Base-by-base conservation (phyloP, 129 eudicot species). In the Ambrosia trifida region DNA sequence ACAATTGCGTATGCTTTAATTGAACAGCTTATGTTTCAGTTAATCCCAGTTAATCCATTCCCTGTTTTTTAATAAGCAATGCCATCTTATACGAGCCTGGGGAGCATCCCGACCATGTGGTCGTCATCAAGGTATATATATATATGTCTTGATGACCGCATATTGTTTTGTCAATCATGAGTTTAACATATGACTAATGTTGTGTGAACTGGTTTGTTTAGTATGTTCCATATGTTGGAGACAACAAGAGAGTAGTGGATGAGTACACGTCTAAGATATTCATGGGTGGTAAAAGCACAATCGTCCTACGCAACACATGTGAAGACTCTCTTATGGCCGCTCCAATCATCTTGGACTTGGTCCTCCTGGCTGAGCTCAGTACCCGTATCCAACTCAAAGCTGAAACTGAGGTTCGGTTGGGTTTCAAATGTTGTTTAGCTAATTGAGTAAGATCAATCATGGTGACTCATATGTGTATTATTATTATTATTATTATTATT, bases 61-160 rank as follows among this genome's bases (percentile, higher is more conserved):
- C n/a, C n/a, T n/a, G n/a, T n/a, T n/a, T n/a, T n/a, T n/a, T n/a
- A n/a, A n/a, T n/a, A 2, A 90, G 99, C 83, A 94, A 94, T 30
- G 93, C 89, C 49, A 94, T 90, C 33, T 91, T 94, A 16, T 94
- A 82, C 36, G 99, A 94, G 81, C 97, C 97, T 1, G 99, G 99
- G 13, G 99, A 94, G 86, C 99, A 94, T 68, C 99, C 99, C 35
- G 99, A 90, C 54, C 99, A 94, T 63, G 99, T 94, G 14, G 93
- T 94, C 16, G 99, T 94, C 31, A 94, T 94, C 79, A 94, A 94
- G 98, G 98, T 94, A 83, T 14, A n/a, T n/a, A n/a, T n/a, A n/a
- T n/a, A n/a, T n/a, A n/a, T n/a, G 1, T 32, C 19, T 11, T 20
- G 11, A 17, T 13, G 30, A 31, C 7, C 11, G 16, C 10, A 49